These are phyloP conservation scores for Fusarium nelsonii DNA, from an alignment of 2,329 filamentous ascomycete species.

Conservation along the genomic window DNA sequence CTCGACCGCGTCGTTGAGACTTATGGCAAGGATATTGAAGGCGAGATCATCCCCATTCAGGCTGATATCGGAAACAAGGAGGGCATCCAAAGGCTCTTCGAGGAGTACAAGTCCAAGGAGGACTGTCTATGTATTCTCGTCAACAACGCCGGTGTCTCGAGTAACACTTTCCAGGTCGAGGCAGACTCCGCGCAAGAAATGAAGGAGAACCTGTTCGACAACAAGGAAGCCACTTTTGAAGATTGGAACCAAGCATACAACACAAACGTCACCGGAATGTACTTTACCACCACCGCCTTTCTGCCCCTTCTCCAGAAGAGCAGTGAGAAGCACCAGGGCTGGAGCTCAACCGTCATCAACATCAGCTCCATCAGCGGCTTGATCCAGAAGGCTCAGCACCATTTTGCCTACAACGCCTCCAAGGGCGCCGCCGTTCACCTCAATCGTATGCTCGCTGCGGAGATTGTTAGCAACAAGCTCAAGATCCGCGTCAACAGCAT, in stretches of 20 bases:
- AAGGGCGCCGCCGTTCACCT: conserved; percentile 76
- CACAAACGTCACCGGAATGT: conserved; percentile 79
- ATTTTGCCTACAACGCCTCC: conserved; percentile 72
- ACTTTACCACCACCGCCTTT: conserved; percentile 73
- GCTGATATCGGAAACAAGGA: conserved; percentile 74
- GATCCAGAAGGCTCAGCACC: conserved; percentile 72
- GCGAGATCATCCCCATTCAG: conserved; percentile 69
- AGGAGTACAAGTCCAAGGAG: conserved; percentile 68
- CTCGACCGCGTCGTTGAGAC: conserved; percentile 70
- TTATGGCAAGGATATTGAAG: conserved; percentile 65
- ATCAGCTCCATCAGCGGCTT: conserved; percentile 76
- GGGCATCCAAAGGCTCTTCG: conserved; percentile 68
- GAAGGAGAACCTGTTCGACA: conserved; percentile 75
- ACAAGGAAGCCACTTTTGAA: conserved; percentile 67
- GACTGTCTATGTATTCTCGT: conserved; percentile 72
- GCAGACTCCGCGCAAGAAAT: conserved; percentile 64
- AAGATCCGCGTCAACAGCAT: conserved; percentile 78
- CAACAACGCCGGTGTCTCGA: conserved; percentile 76
- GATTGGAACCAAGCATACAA: conserved; percentile 80
- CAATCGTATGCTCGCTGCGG: conserved; percentile 71
- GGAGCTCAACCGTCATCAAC: conserved; percentile 73
- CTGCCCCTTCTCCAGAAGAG: conserved; percentile 70
- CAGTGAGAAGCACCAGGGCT: conserved; percentile 58
- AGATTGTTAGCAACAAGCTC: conserved; percentile 69
- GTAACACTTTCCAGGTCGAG: conserved; percentile 66